These are phyloP conservation scores for Amanita rubescens DNA, from an alignment of 768 basidiomycete species.

Conservation along the genomic window DNA sequence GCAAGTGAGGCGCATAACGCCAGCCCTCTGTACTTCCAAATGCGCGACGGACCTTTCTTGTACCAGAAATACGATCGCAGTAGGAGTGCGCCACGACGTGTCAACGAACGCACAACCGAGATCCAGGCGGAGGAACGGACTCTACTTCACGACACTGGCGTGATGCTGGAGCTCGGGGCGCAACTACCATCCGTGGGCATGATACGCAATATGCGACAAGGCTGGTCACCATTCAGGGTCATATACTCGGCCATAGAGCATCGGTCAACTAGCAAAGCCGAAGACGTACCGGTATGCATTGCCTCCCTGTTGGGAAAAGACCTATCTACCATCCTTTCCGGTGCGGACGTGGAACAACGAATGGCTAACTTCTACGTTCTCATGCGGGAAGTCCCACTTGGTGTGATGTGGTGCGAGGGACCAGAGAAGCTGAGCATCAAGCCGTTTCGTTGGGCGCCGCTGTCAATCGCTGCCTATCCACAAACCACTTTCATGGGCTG, in stretches of 20 bases:
- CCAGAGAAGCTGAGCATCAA: neutral
- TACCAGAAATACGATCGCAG: neutral
- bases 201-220: neutral
- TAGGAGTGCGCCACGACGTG: neutral
- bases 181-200: neutral
- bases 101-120: neutral
- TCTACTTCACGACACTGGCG: neutral
- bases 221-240: neutral
- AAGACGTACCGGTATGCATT: neutral
- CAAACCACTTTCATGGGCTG: neutral
- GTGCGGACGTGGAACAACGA: neutral
- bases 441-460: neutral
- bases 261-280: neutral
- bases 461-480: neutral
- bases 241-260: neutral
- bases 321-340: neutral
- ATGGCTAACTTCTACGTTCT: neutral
- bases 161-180: neutral
- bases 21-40: neutral
- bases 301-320: neutral
- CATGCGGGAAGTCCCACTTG: neutral
- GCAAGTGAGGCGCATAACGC: neutral
- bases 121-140: neutral
- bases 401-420: neutral
- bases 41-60: neutral